Evolutionary conservation across 371 early-diverging fungal genomes (phyloP).

Genomic region (Lichtheimia corymbifera): DNA sequence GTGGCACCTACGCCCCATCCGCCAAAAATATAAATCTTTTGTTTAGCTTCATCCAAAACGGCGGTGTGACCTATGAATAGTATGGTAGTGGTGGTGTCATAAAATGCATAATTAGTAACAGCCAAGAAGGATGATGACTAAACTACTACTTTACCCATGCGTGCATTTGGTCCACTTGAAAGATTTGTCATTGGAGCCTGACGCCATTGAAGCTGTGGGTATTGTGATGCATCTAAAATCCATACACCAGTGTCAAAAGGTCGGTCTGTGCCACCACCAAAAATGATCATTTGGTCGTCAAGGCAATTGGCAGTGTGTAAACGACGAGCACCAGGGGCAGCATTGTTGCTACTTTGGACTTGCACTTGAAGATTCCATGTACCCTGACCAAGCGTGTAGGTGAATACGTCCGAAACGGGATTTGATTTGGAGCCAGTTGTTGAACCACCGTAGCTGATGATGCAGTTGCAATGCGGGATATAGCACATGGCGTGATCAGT

Average conservation of each 20-base stretch:
- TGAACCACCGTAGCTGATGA: constrained; percentile 27
- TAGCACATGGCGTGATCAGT: constrained; percentile 25
- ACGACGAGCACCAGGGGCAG: constrained; percentile 40
- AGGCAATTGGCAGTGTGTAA: constrained; percentile 47
- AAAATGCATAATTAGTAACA: too few relatives aligned
- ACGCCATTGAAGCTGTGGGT: constrained; percentile 38
- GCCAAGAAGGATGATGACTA: too few relatives aligned
- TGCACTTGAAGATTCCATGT: constrained; percentile 44
- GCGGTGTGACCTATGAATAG: constrained; percentile 36
- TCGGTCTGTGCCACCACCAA: constrained; percentile 45
- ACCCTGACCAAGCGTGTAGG: constrained; percentile 26
- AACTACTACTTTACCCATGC: constrained; percentile 34
- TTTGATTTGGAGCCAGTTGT: constrained; percentile 15
- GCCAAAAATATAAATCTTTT: constrained; percentile 34
- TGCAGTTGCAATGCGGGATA: constrained; percentile 19
- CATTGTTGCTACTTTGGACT: constrained; percentile 20
- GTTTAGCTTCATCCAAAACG: constrained; percentile 26
- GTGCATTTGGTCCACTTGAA: constrained; percentile 28
- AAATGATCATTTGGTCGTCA: constrained; percentile 41
- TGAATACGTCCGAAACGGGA: constrained; percentile 19
- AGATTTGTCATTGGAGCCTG: constrained; percentile 22
- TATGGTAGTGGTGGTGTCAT: background rate
- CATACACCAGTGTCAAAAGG: constrained; percentile 47
- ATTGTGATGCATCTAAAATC: constrained; percentile 41
- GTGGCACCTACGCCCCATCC: constrained; percentile 32